These are phyloP conservation scores for Fusarium hainanense DNA, from an alignment of 2,329 filamentous ascomycete species.

Conservation along the genomic window DNA sequence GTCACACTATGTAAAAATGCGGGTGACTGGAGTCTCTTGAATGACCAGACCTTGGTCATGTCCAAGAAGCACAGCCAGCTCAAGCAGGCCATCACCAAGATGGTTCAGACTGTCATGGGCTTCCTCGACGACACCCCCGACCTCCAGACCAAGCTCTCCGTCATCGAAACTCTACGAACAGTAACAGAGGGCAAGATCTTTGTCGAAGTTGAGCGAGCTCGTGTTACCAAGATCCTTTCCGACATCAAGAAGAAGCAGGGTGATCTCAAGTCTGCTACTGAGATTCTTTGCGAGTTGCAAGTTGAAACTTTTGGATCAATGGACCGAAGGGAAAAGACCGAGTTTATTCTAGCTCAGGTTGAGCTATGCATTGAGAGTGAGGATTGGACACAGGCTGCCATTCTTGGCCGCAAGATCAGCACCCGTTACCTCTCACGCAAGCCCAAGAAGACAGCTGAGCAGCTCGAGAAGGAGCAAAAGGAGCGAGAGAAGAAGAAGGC, in stretches of 20 bases:
- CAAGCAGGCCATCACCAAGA: slow-evolving; percentile 98
- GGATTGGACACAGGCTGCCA: slow-evolving; percentile 95
- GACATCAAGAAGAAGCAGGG: slow-evolving; percentile 98
- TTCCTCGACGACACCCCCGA: slow-evolving; percentile 90
- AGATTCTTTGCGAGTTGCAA: slow-evolving; percentile 96
- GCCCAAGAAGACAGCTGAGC: slow-evolving; percentile 88
- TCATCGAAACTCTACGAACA: slow-evolving; percentile 94
- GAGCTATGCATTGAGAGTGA: slow-evolving; percentile 92
- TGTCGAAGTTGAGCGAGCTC: slow-evolving; percentile 96
- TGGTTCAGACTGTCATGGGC: slow-evolving; percentile 96
- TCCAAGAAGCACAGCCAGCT: slow-evolving; percentile 99
- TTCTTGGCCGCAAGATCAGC: slow-evolving; percentile 96
- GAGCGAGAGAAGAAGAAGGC: slow-evolving; percentile 87
- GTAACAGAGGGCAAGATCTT: slow-evolving; percentile 99
- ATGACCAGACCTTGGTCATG: slow-evolving; percentile 93
- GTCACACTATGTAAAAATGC: slow-evolving; percentile 94
- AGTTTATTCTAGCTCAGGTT: slow-evolving; percentile 97
- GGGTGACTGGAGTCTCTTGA: slow-evolving; percentile 92
- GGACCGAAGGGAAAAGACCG: slow-evolving; percentile 96
- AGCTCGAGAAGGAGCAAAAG: slow-evolving; percentile 91
- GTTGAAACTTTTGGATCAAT: slow-evolving; percentile 99
- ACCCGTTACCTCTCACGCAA: slow-evolving; percentile 90
- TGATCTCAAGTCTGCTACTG: slow-evolving; percentile 87
- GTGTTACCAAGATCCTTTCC: slow-evolving; percentile 93
- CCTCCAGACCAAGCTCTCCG: slow-evolving; percentile 86